Percentiles rank a stretch among this genome's conserved stretches.
Conservation (phyloP, 495 filamentous ascomycete species). For the Talaromyces thailandensis region DNA sequence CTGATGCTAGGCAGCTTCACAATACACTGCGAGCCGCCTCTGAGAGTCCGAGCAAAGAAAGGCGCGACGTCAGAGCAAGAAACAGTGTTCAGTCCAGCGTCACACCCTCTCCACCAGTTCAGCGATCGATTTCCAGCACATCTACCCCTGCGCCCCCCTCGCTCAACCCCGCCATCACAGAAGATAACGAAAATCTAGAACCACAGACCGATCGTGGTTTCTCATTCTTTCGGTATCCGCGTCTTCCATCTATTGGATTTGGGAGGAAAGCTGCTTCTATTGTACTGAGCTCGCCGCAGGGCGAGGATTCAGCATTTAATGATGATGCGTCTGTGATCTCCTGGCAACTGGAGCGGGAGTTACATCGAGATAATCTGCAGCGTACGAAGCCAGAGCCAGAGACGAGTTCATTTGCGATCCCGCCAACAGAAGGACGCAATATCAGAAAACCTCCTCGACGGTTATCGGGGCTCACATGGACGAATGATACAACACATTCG, state of each 20-base stretch:
- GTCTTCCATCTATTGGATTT: constrained; percentile 2
- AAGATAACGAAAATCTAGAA: background rate
- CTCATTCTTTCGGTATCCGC: constrained; percentile 4
- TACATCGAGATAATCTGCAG: constrained; percentile 31
- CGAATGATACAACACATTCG: constrained; percentile 3
- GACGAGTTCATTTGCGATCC: constrained; percentile 16
- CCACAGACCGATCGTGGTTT: constrained; percentile 5
- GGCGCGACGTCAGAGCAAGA: constrained; percentile 4
- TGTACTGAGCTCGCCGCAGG: constrained; percentile 14
- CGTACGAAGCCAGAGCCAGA: constrained; percentile 24
- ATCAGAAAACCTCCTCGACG: constrained; percentile 35
- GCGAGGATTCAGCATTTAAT: constrained; percentile 14
- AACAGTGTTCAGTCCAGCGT: constrained; percentile 17
- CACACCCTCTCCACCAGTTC: constrained; percentile 32
- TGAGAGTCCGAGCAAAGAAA: constrained; percentile 8
- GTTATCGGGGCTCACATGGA: constrained; percentile 25
- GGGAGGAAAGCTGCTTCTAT: background rate
- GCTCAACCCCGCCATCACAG: constrained; percentile 1
- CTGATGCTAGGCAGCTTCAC: constrained; percentile 31
- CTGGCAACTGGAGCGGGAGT: constrained; percentile 33
- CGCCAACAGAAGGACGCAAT: constrained; percentile 19
- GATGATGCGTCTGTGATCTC: constrained; percentile 31
- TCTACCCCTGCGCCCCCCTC: constrained; percentile 18
- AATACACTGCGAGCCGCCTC: constrained; percentile 21
- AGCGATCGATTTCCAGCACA: constrained; percentile 24